Evolutionary conservation across 148 eudicot genomes (phyloP).

Genomic region (Chenopodium album): DNA sequence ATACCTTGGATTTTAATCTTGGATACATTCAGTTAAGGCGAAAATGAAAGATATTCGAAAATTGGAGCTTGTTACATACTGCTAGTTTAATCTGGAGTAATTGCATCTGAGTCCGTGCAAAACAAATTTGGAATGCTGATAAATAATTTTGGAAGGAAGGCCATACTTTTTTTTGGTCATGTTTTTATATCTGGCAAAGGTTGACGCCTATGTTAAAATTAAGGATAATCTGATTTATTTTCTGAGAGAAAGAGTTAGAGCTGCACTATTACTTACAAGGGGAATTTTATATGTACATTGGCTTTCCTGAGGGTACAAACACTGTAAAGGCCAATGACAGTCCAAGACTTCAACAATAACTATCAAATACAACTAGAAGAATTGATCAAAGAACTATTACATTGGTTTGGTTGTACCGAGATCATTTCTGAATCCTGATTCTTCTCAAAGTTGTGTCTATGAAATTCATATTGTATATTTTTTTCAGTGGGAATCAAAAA

Average conservation of each 20-base stretch:
- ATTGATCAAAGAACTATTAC: background rate
- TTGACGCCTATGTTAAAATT: no score
- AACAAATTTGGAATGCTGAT: background rate
- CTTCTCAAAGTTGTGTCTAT: constrained; percentile 1
- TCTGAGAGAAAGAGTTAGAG: background rate
- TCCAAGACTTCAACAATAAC: background rate
- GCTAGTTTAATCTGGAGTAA: no score
- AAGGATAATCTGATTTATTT: background rate
- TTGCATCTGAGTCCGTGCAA: background rate
- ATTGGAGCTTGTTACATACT: background rate
- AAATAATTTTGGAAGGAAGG: background rate
- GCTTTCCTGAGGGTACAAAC: background rate
- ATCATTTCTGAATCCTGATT: background rate
- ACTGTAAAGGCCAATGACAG: background rate
- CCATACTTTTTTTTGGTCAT: no score
- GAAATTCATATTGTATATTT: background rate
- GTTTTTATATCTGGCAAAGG: background rate
- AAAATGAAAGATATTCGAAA: background rate
- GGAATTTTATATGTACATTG: background rate
- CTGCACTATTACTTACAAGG: background rate
- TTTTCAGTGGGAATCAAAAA: background rate
- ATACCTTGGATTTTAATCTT: no score
- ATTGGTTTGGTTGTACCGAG: background rate
- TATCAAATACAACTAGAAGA: background rate
- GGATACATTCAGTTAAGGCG: background rate